These are phyloP conservation scores for Ascochyta fabae DNA, from an alignment of 2,329 filamentous ascomycete genomes.

Conservation along the genomic window DNA sequence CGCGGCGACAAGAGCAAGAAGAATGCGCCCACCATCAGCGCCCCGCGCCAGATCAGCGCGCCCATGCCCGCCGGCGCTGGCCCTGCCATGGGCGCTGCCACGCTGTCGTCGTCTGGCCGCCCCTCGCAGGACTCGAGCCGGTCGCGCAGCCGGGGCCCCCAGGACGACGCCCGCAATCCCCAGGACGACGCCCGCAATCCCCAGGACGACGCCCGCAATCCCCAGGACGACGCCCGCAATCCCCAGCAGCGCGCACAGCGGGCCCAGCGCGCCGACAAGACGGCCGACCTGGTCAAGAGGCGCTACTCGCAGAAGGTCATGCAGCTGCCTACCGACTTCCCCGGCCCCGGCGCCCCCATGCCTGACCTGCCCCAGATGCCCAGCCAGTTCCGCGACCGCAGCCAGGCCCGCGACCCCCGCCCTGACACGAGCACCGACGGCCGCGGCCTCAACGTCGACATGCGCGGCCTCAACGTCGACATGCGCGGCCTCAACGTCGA, in stretches of 20 bases:
- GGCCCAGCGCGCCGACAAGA: conserved; percentile 58
- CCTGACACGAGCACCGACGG: conserved; percentile 58
- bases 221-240: conserved; percentile 34
- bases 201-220: conserved; percentile 33
- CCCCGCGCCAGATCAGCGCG: conserved; percentile 61
- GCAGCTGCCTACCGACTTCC: conserved; percentile 72
- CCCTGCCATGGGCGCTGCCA: conserved; percentile 33
- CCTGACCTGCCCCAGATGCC: conserved; percentile 65
- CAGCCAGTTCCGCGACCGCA: conserved; percentile 58
- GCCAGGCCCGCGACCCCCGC: conserved; percentile 52
- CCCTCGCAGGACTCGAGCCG: conserved; percentile 48
- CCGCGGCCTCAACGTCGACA: conserved; percentile 70
- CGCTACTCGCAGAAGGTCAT: conserved; percentile 94
- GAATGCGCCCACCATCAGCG: conserved; percentile 58
- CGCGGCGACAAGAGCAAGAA: conserved; percentile 61
- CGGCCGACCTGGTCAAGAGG: conserved; percentile 86
- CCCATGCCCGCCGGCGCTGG: conserved; percentile 42
- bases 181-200: conserved; percentile 35
- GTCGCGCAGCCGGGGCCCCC: conserved; percentile 36
- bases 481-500: conserved; percentile 84
- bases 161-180: conserved; percentile 26
- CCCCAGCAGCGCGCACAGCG: conserved; percentile 52
- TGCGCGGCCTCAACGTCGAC: no score
- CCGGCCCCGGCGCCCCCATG: conserved; percentile 69
- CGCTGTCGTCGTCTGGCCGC: conserved; percentile 45